Conservation (phyloP, 2,329 filamentous ascomycete genomes). For the Calycina marina region DNA sequence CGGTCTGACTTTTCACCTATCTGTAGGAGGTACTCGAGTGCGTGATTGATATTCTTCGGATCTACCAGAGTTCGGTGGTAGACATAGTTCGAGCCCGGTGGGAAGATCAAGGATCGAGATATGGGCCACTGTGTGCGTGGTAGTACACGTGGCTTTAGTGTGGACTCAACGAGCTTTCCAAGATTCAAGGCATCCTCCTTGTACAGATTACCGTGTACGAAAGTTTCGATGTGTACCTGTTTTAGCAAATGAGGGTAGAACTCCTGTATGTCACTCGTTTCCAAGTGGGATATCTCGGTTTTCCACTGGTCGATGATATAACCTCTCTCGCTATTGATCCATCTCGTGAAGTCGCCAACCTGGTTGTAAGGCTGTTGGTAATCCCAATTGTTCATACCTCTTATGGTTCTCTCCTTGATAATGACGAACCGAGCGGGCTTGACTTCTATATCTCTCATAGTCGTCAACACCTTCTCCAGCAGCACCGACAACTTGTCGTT, state of each 20-base stretch:
- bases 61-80: slow-evolving; percentile 73
- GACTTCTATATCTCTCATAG: slow-evolving; percentile 72
- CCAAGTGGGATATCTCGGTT: slow-evolving; percentile 61
- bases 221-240: slow-evolving; percentile 76
- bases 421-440: slow-evolving; percentile 82
- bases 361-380: slow-evolving; percentile 82
- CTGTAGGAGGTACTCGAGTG: slow-evolving; percentile 64
- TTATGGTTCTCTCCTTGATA: slow-evolving; percentile 68
- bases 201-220: slow-evolving; percentile 85
- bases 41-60: slow-evolving; percentile 78
- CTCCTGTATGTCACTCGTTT: slow-evolving; percentile 54
- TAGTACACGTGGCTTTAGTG: slow-evolving; percentile 57
- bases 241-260: slow-evolving; percentile 71
- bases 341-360: slow-evolving; percentile 68
- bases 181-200: slow-evolving; percentile 83
- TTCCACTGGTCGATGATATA: slow-evolving; percentile 71
- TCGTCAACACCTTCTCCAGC: slow-evolving; percentile 73
- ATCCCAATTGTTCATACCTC: slow-evolving; percentile 74
- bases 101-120: slow-evolving; percentile 60
- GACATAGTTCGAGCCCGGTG: slow-evolving; percentile 67
- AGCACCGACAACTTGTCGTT: slow-evolving; percentile 92
- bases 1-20: slow-evolving; percentile 56
- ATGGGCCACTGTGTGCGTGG: slow-evolving; percentile 70
- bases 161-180: slow-evolving; percentile 68
- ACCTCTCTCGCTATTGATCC: slow-evolving; percentile 62